phyloP scores from a whole-genome alignment of 148 eudicot species.

The Beta vulgaris region DNA sequence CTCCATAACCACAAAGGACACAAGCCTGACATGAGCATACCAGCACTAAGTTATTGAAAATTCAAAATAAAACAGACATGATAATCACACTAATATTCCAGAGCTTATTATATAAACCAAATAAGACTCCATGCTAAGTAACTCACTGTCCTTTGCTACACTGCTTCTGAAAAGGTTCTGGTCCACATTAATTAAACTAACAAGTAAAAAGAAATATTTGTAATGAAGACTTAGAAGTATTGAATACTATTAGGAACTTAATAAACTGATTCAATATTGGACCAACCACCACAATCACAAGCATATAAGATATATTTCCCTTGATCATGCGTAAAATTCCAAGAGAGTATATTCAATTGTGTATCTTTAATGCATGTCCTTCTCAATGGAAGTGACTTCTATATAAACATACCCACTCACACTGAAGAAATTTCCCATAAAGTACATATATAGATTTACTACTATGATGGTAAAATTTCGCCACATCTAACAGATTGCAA shows the following conservation, averaged over 20 bases:
- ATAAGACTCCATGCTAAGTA: not conserved
- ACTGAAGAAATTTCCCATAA: not conserved
- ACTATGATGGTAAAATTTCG: not conserved
- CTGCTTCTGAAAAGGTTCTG: not conserved
- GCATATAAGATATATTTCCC: not conserved
- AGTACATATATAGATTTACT: not conserved
- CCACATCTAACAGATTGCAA: not conserved
- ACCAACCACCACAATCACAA: not conserved
- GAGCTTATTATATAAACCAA: not conserved
- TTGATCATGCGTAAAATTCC: not conserved
- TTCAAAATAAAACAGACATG: not conserved
- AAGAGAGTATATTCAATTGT: not conserved
- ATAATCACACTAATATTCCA: too few relatives aligned
- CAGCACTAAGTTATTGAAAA: not conserved
- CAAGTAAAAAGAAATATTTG: not conserved
- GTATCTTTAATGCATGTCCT: too few relatives aligned
- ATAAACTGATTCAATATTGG: not conserved
- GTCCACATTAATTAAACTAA: not conserved
- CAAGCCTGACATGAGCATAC: constrained; percentile 40
- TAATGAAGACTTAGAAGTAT: not conserved
- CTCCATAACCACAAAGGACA: constrained; percentile 64
- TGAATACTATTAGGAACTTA: not conserved
- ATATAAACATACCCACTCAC: too few relatives aligned
- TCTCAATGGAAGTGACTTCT: too few relatives aligned
- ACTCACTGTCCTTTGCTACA: not conserved